Evolutionary conservation across 805 yeast genomes (phyloP), one percentile per base, ranked within the genome.

Genomic region (Nakazawaea wyomingensis): DNA sequence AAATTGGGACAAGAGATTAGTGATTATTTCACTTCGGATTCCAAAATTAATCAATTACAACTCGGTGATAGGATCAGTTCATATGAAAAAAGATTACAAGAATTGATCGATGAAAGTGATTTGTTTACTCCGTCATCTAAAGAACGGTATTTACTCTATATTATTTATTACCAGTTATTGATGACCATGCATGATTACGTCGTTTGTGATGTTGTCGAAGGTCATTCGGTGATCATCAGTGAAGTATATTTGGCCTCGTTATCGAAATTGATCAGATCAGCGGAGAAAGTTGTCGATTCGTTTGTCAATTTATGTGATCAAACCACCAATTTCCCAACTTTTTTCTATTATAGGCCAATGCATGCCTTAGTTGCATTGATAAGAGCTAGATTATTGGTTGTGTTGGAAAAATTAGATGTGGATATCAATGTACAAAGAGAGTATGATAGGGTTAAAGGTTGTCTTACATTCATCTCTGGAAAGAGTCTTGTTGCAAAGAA

Each of bases 141-240:
- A 47, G 72, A 66, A 47, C 62, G 64, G 38, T 59, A 61, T 49
- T 51, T 71, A 19, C 51, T 72, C 14, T 65, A 69, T 3, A 64
- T 75, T 14, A 68, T 72, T 7, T 75, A 74, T 52, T 71, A 73
- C 51, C 79, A 75, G 49, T 53, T 74, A 26, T 51, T 73, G 33
- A 69, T 74, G 71, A 64, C 73, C 22, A 66, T 72, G 62, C 72
- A 76, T 50, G 80, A 76, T 49, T 72, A 68, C 47, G 62, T 74
- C 21, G 73, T 74, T n/a, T 70, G 72, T 52, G 64, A 62, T 33
- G 43, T 39, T 4, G 41, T 43, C 14, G 28, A 37, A 20, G 46
- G 46, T 18, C 40, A 39, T 18, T 44, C 40, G 40, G 41, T 35
- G 35, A 49, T 50, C 21, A 45, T 52, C 43, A 63, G 54, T 34